Evolutionary conservation across 2,329 filamentous ascomycete species (phyloP).

Genomic region (Stagonosporopsis cucurbitacearum): DNA sequence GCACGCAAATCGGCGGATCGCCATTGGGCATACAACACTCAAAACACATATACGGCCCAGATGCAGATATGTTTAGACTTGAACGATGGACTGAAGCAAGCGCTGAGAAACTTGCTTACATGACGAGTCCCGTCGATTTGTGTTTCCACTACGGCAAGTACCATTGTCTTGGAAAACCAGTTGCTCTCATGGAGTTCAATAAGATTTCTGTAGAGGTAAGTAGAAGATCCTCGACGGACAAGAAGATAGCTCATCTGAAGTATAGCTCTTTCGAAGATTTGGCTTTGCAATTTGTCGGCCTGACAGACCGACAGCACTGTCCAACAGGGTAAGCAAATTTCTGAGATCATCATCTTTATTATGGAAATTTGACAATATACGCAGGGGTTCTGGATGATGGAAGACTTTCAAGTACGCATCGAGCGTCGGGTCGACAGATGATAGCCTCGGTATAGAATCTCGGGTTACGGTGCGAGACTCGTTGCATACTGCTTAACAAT

Average conservation of each 20-base stretch:
- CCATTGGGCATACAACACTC: slow-evolving; percentile 7
- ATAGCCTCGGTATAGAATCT: too few relatives aligned
- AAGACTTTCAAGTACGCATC: too few relatives aligned
- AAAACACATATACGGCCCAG: slow-evolving; percentile 66
- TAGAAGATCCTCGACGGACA: background rate
- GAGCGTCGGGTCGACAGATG: too few relatives aligned
- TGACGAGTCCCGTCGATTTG: slow-evolving; percentile 48
- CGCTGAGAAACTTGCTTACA: too few relatives aligned
- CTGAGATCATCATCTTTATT: too few relatives aligned
- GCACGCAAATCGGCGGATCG: slow-evolving; percentile 10
- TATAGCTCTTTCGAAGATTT: background rate
- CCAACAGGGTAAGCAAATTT: background rate
- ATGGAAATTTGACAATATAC: too few relatives aligned
- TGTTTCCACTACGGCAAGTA: slow-evolving; percentile 32
- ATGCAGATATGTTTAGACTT: slow-evolving; percentile 59
- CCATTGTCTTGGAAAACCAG: slow-evolving; percentile 8
- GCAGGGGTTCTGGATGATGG: too few relatives aligned
- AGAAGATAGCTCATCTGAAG: background rate
- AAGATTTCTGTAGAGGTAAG: background rate
- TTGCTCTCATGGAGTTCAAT: background rate
- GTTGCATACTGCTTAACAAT: too few relatives aligned
- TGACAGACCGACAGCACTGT: background rate
- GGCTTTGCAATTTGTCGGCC: background rate
- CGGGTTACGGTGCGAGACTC: too few relatives aligned
- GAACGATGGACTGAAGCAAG: slow-evolving; percentile 35